A percentile compares a stretch with the other conserved stretches of the same genome.
These are phyloP conservation scores for Vinca minor DNA, from an alignment of 257 asterid genomes.

Conservation along the genomic window DNA sequence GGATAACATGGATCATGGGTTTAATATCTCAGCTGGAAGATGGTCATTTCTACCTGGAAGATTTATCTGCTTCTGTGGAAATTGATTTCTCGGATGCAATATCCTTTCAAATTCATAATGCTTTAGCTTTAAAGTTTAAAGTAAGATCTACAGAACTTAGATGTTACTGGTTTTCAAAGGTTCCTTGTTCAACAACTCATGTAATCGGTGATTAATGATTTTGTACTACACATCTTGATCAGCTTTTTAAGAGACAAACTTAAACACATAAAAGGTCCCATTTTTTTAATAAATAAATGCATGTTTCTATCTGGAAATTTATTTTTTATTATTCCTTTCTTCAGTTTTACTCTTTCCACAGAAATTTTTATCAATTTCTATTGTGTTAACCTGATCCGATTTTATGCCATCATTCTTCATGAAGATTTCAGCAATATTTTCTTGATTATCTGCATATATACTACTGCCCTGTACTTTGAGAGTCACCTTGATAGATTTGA, in stretches of 20 bases:
- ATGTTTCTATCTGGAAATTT: neutral
- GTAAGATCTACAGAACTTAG: neutral
- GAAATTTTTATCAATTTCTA: neutral
- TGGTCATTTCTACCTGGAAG: constrained; percentile 98
- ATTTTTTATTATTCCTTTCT: neutral
- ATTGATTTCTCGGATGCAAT: constrained; percentile 85
- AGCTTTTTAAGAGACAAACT: neutral
- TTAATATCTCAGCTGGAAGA: constrained; percentile 96
- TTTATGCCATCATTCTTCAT: neutral
- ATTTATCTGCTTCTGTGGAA: constrained; percentile 86
- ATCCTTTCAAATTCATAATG: constrained; percentile 42
- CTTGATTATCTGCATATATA: neutral
- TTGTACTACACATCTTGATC: neutral
- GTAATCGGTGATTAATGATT: constrained; percentile 2
- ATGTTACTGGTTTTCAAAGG: neutral
- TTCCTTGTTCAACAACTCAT: neutral
- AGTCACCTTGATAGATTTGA: neutral
- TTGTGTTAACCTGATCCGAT: neutral
- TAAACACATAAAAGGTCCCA: too few species aligned
- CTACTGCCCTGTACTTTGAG: neutral
- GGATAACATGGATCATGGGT: constrained; percentile 92
- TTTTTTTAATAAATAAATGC: neutral
- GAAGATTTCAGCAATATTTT: neutral
- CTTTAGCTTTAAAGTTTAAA: neutral
- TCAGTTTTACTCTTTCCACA: neutral